These are phyloP conservation scores for Solanum rostratum DNA, from an alignment of 257 asterid species.

Conservation along the genomic window DNA sequence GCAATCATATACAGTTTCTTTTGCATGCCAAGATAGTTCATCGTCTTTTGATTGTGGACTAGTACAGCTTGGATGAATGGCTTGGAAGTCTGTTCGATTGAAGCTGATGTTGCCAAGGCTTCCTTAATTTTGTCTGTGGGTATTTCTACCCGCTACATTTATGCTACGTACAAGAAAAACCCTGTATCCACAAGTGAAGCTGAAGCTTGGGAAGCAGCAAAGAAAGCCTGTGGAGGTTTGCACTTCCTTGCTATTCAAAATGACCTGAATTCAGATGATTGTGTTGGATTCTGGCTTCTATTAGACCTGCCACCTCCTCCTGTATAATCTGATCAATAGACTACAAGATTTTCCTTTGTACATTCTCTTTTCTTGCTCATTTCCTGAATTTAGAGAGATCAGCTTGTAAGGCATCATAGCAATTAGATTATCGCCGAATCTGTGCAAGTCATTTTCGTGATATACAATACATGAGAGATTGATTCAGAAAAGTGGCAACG, in stretches of 20 bases:
- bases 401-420: not conserved
- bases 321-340: conserved; percentile 23
- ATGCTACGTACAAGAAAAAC: conserved; percentile 76
- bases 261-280: conserved; percentile 68
- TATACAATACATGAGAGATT: not conserved
- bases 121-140: conserved; percentile 61
- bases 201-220: conserved; percentile 96
- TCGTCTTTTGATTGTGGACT: not conserved
- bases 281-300: conserved; percentile 88
- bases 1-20: not conserved
- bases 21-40: not conserved
- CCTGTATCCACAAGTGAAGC: conserved; percentile 63
- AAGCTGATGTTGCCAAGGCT: conserved; percentile 55
- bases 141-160: conserved; percentile 65
- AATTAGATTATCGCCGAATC: not conserved
- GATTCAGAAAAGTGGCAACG: not conserved
- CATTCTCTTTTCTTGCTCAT: not conserved
- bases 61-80: conserved; percentile 95
- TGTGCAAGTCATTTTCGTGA: not conserved
- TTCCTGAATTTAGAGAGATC: not conserved
- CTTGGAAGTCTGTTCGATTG: conserved; percentile 72
- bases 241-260: conserved; percentile 90
- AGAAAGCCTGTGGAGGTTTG: conserved; percentile 72
- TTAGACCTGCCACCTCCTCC: conserved; percentile 92
- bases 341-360: not conserved